These are phyloP conservation scores for Cunninghamia lanceolata DNA, from an alignment of 75 land plant species.

Conservation along the genomic window DNA sequence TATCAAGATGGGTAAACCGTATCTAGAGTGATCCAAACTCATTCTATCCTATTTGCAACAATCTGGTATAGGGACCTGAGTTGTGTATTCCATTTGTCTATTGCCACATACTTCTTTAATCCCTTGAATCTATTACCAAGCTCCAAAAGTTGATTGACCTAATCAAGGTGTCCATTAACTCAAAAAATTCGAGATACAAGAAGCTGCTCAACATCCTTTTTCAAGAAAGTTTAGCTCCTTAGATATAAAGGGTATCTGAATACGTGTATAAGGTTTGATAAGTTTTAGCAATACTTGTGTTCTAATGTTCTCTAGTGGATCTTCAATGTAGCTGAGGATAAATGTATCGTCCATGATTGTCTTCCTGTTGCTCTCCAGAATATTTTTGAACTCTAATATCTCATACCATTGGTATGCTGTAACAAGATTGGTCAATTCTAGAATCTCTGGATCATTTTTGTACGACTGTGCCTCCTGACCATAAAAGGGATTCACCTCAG, in stretches of 20 bases:
- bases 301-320: constrained; percentile 83
- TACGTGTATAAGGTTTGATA: constrained; percentile 96
- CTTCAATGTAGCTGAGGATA: constrained; percentile 93
- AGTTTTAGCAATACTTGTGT: constrained; percentile 96
- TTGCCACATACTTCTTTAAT: constrained; percentile 83
- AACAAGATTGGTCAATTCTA: constrained; percentile 98
- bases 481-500: constrained; percentile 97
- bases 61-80: constrained; percentile 80
- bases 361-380: constrained; percentile 92
- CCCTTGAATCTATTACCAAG: constrained; percentile 76
- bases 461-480: constrained; percentile 99
- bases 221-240: constrained; percentile 98
- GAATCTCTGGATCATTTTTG: constrained; percentile 96
- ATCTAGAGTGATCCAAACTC: constrained; percentile 3
- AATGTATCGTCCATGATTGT: constrained; percentile 98
- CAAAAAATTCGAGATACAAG: constrained; percentile 85
- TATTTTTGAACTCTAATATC: constrained; percentile 94
- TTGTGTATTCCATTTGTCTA: constrained; percentile 97
- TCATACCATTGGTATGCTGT: constrained; percentile 97
- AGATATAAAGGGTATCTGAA: constrained; percentile 93
- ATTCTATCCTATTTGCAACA: constrained; percentile 61
- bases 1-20: neutral
- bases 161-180: constrained; percentile 92
- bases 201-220: constrained; percentile 89
- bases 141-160: constrained; percentile 91